Evolutionary conservation across 2,329 filamentous ascomycete genomes (phyloP), one percentile per base, ranked within the genome.

Genomic region (Fusarium floridanum): DNA sequence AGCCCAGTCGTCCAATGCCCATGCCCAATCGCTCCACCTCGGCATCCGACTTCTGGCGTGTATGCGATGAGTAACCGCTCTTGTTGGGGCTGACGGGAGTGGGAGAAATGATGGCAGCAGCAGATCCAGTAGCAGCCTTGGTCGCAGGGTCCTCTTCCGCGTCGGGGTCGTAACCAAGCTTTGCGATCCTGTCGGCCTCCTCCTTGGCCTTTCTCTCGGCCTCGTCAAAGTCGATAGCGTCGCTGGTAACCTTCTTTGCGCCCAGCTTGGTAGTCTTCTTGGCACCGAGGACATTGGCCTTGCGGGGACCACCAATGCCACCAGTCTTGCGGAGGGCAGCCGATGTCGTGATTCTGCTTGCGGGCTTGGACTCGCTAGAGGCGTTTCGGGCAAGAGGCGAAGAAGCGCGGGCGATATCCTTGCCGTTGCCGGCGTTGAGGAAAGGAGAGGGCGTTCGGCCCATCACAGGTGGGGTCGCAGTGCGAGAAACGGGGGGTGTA

Each of bases 161-260:
- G 73, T 98, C 93, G 1, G 95, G 95, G 79, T 99, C 95, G 80
- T 99, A 99, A 43, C 97, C 97, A 24, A 99, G 87, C 85, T 97
- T 98, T 82, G 93, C 95, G 81, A 98, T 97, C 76, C 97, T 92
- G 83, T 98, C 97, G 4, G 95, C 97, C 84, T 99, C 97, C 84
- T 98, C 97, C 83, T 96, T 97, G 50, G 97, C 97, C 85, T 97
- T 98, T 84, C 94, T 95, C 87, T 99, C 97, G 4, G 95, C 97
- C 83, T 96, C 97, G 75, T 99, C 97, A 80, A 99, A 99, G 85
- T 99, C 96, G 73, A 99, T 95, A 14, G 91, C 85, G 75, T 95
- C 93, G 55, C 87, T 89, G 5, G 88, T 90, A 37, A 97, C 90
- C 87, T 98, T 98, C 90, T 98, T 98, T 32, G 92, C 96, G 39